Percentiles rank a stretch among this genome's conserved stretches.
phyloP scores from a whole-genome alignment of 768 basidiomycete species.

The Pseudohyphozyma bogoriensis region DNA sequence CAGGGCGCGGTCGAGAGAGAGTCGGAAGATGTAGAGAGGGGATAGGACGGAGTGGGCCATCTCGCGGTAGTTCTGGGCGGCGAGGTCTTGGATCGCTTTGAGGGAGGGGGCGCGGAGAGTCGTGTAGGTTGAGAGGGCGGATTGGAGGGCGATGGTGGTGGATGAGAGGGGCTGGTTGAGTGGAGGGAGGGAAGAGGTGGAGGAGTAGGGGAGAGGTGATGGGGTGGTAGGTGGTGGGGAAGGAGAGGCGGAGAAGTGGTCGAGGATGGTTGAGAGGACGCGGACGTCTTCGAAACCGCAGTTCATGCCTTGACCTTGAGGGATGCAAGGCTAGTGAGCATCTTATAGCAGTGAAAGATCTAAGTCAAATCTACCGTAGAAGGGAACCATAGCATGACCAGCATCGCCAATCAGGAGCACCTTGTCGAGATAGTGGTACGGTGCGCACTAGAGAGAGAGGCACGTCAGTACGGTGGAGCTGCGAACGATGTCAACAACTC shows the following conservation, averaged over 20 bases:
- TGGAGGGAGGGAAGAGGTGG: background rate
- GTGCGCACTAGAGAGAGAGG: constrained; percentile 50
- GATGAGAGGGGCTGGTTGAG: too few relatives aligned
- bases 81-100: constrained; percentile 78
- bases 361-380: constrained; percentile 54
- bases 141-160: background rate
- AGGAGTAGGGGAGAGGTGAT: constrained; percentile 23
- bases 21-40: constrained; percentile 25
- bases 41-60: constrained; percentile 20
- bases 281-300: constrained; percentile 96
- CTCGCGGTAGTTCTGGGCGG: constrained; percentile 93
- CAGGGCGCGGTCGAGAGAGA: constrained; percentile 15
- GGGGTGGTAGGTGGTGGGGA: constrained; percentile 12
- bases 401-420: constrained; percentile 86
- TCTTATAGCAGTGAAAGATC: too few relatives aligned
- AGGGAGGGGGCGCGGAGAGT: constrained; percentile 75
- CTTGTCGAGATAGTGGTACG: constrained; percentile 83
- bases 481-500: background rate
- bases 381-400: constrained; percentile 97
- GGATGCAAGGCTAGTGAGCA: too few relatives aligned
- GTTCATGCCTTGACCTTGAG: constrained; percentile 74
- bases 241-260: constrained; percentile 51
- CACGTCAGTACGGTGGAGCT: background rate
- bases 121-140: constrained; percentile 59
- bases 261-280: constrained; percentile 65